phyloP scores from a whole-genome alignment of 805 yeast genomes.

The Barnettozyma sucrosica region DNA sequence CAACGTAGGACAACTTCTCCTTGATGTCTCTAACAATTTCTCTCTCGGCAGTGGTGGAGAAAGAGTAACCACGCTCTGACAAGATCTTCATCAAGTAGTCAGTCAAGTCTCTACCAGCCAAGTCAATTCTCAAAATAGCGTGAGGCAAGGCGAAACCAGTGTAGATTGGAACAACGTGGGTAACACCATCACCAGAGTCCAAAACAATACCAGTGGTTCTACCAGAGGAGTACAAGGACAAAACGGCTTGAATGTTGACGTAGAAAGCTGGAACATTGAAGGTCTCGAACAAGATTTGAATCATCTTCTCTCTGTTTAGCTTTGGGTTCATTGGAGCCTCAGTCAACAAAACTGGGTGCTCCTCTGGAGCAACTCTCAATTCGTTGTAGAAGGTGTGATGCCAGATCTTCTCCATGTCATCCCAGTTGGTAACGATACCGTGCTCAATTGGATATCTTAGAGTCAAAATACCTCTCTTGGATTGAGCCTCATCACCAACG shows the following conservation, averaged over 20 bases:
- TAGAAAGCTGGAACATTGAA: constrained; percentile 99
- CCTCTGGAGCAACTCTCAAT: constrained; percentile 99
- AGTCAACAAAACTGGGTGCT: constrained; percentile 97
- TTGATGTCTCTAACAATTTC: constrained; percentile 87
- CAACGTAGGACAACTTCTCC: constrained; percentile 98
- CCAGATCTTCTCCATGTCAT: constrained; percentile 99
- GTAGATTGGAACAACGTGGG: constrained; percentile 99
- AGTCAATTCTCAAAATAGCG: constrained; percentile 96
- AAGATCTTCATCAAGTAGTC: constrained; percentile 98
- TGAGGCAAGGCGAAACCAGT: constrained; percentile 99
- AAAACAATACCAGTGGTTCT: constrained; percentile 99
- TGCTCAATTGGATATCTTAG: constrained; percentile 99
- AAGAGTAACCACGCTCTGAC: constrained; percentile 97
- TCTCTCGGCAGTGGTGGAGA: constrained; percentile 99
- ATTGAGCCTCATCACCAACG: constrained; percentile 99
- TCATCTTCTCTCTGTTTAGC: constrained; percentile 99
- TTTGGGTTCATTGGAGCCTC: constrained; percentile 99
- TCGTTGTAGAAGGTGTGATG: constrained; percentile 99
- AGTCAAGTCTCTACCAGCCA: constrained; percentile 99
- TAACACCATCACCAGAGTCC: constrained; percentile 99
- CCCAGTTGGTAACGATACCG: constrained; percentile 99
- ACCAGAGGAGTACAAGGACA: constrained; percentile 97
- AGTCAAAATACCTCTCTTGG: constrained; percentile 99
- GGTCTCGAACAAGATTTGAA: constrained; percentile 98
- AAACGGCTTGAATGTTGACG: constrained; percentile 97